Percentiles rank a stretch among this genome's conserved stretches.
These are phyloP conservation scores for Kuraishia hungarica DNA, from an alignment of 805 yeast genomes.

Conservation along the genomic window DNA sequence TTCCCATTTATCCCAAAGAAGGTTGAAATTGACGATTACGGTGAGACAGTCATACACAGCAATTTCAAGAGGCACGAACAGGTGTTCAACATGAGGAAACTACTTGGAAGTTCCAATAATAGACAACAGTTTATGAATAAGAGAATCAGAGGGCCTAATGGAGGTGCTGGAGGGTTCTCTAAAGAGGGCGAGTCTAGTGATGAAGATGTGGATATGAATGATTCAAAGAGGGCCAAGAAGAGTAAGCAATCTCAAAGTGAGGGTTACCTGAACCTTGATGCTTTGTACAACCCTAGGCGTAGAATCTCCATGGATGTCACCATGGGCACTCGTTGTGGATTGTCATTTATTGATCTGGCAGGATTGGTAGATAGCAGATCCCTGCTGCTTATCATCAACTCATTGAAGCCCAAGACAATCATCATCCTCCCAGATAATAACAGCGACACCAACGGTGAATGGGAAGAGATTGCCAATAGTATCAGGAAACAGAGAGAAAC, in stretches of 20 bases:
- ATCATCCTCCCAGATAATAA: conserved; percentile 31
- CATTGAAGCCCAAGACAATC: conserved; percentile 69
- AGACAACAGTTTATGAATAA: not conserved
- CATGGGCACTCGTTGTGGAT: conserved; percentile 56
- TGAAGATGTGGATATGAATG: conserved; percentile 21
- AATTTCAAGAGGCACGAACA: conserved; percentile 52
- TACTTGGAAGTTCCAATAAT: not conserved
- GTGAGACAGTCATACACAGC: conserved; percentile 60
- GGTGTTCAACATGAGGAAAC: conserved; percentile 23
- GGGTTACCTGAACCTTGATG: conserved; percentile 30
- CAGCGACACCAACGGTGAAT: conserved; percentile 13
- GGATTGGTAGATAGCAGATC: conserved; percentile 85
- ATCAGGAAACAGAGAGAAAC: not conserved
- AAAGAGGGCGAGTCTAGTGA: conserved; percentile 13
- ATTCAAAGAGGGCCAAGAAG: conserved; percentile 14
- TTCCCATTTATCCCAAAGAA: conserved; percentile 65
- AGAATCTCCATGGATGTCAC: conserved; percentile 24
- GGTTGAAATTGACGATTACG: conserved; percentile 77
- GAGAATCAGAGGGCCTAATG: conserved; percentile 1
- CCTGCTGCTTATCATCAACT: conserved; percentile 63
- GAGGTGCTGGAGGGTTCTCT: conserved; percentile 10
- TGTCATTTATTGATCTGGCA: conserved; percentile 71
- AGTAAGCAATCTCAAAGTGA: conserved; percentile 13
- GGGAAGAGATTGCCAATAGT: conserved; percentile 7
- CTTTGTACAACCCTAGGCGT: conserved; percentile 42